A percentile compares a stretch with the other conserved stretches of the same genome.
Evolutionary conservation across 495 filamentous ascomycete species (phyloP).

Genomic region (Friedmanniomyces simplex): DNA sequence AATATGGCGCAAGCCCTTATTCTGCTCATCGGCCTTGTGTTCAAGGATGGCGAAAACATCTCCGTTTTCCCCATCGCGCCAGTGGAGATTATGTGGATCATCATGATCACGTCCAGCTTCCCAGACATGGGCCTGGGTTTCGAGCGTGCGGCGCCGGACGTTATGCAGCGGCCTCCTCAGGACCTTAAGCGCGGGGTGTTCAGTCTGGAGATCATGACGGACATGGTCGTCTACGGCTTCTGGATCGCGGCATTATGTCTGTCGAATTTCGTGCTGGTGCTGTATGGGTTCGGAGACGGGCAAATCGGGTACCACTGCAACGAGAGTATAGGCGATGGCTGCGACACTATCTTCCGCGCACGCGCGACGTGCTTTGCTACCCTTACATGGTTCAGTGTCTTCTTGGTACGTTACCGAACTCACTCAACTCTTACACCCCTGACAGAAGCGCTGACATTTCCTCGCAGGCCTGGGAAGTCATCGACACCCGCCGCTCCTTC

Average conservation of each 20-base stretch:
- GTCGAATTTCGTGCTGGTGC: slow-evolving; percentile 55
- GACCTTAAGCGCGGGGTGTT: slow-evolving; percentile 58
- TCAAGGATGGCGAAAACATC: slow-evolving; percentile 51
- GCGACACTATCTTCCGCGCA: slow-evolving; percentile 60
- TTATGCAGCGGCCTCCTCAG: slow-evolving; percentile 64
- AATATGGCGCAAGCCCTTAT: slow-evolving; percentile 68
- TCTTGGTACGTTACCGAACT: neutral
- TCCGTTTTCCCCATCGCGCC: slow-evolving; percentile 70
- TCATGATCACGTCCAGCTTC: slow-evolving; percentile 65
- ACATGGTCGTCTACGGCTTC: slow-evolving; percentile 64
- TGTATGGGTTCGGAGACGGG: slow-evolving; percentile 54
- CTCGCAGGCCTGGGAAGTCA: slow-evolving; percentile 36
- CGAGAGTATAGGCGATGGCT: slow-evolving; percentile 41
- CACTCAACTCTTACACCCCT: neutral
- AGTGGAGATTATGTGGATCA: slow-evolving; percentile 67
- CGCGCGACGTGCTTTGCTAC: slow-evolving; percentile 67
- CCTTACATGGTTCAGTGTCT: slow-evolving; percentile 50
- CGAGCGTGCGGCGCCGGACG: slow-evolving; percentile 54
- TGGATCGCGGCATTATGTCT: slow-evolving; percentile 60
- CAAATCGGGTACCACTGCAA: slow-evolving; percentile 59
- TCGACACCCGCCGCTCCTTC: slow-evolving; percentile 26
- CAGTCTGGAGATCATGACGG: slow-evolving; percentile 54
- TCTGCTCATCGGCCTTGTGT: slow-evolving; percentile 59
- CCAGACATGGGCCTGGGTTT: slow-evolving; percentile 66
- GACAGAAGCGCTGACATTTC: neutral